A percentile compares a stretch with the other conserved stretches of the same genome.
These are phyloP conservation scores for Scutellaria minor DNA, from an alignment of 257 asterid genomes.

Conservation along the genomic window DNA sequence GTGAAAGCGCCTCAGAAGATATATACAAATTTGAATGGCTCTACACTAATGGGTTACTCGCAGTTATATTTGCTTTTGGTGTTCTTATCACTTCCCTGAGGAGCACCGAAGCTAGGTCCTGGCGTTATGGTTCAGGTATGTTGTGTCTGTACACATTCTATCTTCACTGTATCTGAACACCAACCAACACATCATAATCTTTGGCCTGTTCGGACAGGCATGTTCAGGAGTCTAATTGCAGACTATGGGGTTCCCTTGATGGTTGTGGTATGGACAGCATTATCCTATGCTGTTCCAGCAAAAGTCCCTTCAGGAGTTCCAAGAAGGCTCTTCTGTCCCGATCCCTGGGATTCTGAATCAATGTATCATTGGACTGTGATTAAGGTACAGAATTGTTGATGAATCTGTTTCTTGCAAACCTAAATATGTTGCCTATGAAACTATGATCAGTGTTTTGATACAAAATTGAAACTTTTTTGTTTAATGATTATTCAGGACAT, in stretches of 20 bases:
- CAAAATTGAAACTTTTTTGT: background rate
- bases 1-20: slow-evolving; percentile 57
- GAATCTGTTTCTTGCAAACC: slow-evolving; percentile 1
- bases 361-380: slow-evolving; percentile 84
- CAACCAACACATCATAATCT: background rate
- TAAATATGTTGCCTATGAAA: background rate
- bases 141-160: background rate
- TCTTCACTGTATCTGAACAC: background rate
- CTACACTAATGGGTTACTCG: slow-evolving; percentile 79
- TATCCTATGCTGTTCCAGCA: slow-evolving; percentile 68
- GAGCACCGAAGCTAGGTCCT: slow-evolving; percentile 86
- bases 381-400: slow-evolving; percentile 50
- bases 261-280: slow-evolving; percentile 79
- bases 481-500: slow-evolving; percentile 65
- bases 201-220: slow-evolving; percentile 48
- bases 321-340: slow-evolving; percentile 81
- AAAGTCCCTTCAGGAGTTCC: slow-evolving; percentile 80
- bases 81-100: slow-evolving; percentile 68
- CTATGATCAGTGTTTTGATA: background rate
- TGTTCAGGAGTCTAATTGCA: slow-evolving; percentile 77
- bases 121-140: slow-evolving; percentile 92
- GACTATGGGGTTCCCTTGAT: slow-evolving; percentile 94
- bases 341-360: slow-evolving; percentile 79
- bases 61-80: slow-evolving; percentile 77
- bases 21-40: slow-evolving; percentile 78